Percentiles rank a stretch among this genome's conserved stretches.
Conservation (phyloP, 257 asterid species). For the Solanum neorickii region DNA sequence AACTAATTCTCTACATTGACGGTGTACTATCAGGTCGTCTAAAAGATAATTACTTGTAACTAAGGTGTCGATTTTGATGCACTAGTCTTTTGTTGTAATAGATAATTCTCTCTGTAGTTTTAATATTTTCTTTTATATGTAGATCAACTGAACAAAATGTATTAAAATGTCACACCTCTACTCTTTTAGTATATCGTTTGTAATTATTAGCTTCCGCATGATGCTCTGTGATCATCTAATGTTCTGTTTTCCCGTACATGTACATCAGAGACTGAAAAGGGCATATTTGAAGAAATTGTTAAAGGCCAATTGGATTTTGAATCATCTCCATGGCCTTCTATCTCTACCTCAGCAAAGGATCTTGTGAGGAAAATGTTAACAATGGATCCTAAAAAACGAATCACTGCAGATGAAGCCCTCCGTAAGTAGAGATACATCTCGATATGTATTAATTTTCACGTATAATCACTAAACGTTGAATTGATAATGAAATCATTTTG, state of each 20-base stretch:
- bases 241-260: neutral
- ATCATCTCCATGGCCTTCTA: constrained; percentile 37
- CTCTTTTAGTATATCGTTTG: neutral
- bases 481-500: neutral
- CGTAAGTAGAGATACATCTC: constrained; percentile 7
- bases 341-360: constrained; percentile 35
- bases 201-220: neutral
- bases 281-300: constrained; percentile 18
- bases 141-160: neutral
- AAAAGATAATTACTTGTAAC: neutral
- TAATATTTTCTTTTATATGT: neutral
- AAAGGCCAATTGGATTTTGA: constrained; percentile 21
- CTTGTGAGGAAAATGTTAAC: constrained; percentile 27
- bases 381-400: constrained; percentile 21
- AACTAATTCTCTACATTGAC: neutral
- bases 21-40: fast-evolving
- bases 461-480: neutral
- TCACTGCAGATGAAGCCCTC: constrained; percentile 28
- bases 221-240: neutral
- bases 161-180: neutral
- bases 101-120: neutral
- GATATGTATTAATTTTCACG: neutral
- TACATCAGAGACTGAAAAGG: constrained; percentile 22
- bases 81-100: neutral
- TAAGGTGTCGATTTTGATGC: neutral